Conservation (phyloP, 768 basidiomycete genomes). For the Mycena kentingensis region DNA sequence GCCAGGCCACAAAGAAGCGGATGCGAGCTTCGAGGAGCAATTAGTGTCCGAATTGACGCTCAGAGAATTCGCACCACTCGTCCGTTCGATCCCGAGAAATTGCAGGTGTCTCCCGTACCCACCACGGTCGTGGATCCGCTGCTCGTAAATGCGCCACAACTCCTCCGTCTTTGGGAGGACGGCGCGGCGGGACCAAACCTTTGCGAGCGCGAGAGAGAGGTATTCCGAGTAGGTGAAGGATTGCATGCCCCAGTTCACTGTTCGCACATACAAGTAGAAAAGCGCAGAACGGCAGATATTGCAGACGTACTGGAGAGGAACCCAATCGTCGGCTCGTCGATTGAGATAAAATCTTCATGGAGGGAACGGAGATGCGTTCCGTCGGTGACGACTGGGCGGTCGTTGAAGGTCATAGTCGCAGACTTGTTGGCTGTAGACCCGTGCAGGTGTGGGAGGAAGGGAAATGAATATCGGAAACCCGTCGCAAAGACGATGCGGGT, state of each 20-base stretch:
- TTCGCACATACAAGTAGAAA: background rate
- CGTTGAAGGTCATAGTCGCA: no score
- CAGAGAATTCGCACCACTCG: slow-evolving; percentile 27
- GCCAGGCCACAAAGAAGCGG: slow-evolving; percentile 41
- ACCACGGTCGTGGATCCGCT: slow-evolving; percentile 32
- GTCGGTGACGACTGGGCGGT: slow-evolving; percentile 46
- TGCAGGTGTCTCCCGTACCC: slow-evolving; percentile 42
- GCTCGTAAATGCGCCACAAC: slow-evolving; percentile 37
- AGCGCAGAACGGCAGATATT: background rate
- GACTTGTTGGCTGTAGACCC: slow-evolving; percentile 29
- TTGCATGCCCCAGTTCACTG: slow-evolving; percentile 43
- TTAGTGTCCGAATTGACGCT: background rate
- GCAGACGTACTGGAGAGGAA: slow-evolving; percentile 37
- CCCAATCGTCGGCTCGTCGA: slow-evolving; percentile 46
- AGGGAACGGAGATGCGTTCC: slow-evolving; percentile 43
- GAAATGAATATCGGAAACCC: slow-evolving; percentile 48
- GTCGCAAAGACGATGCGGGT: slow-evolving; percentile 42
- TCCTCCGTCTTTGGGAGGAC: slow-evolving; percentile 34
- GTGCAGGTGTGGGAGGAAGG: slow-evolving; percentile 46
- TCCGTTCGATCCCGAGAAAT: slow-evolving; percentile 34
- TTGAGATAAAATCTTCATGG: slow-evolving; percentile 44
- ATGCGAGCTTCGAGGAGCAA: slow-evolving; percentile 24
- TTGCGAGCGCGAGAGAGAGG: slow-evolving; percentile 37
- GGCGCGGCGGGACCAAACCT: slow-evolving; percentile 40
- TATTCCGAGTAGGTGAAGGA: slow-evolving; percentile 43